Conservation (phyloP, 2,329 filamentous ascomycete species). For the Tolypocladium amazonense region DNA sequence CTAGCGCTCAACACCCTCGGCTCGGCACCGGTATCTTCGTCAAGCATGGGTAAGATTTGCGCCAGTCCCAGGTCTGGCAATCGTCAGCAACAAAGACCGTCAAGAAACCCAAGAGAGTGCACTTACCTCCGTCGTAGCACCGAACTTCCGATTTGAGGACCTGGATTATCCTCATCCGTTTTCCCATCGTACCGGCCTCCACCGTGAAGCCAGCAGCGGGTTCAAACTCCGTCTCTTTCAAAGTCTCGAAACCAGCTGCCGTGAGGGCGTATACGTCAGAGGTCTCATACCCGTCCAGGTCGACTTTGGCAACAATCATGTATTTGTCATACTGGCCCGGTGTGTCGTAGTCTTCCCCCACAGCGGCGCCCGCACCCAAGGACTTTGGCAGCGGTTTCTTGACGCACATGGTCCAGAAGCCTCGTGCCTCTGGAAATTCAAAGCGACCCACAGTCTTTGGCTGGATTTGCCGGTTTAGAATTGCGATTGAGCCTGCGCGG, state of each 20-base stretch:
- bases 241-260: slow-evolving; percentile 61
- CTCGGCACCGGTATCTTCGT: slow-evolving; percentile 79
- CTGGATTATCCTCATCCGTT: slow-evolving; percentile 73
- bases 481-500: slow-evolving; percentile 58
- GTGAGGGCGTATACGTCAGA: slow-evolving; percentile 71
- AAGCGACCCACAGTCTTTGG: slow-evolving; percentile 61
- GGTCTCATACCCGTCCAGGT: slow-evolving; percentile 58
- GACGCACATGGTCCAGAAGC: slow-evolving; percentile 71
- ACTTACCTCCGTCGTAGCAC: slow-evolving; percentile 78
- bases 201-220: slow-evolving; percentile 78
- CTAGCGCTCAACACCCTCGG: slow-evolving; percentile 69
- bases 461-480: slow-evolving; percentile 69
- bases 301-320: slow-evolving; percentile 70
- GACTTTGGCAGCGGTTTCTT: slow-evolving; percentile 56
- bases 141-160: slow-evolving; percentile 78
- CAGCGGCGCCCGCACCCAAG: slow-evolving; percentile 36
- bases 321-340: slow-evolving; percentile 63
- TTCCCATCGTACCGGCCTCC: slow-evolving; percentile 74
- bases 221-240: slow-evolving; percentile 83
- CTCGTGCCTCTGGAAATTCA: slow-evolving; percentile 61
- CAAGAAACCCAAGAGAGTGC: slow-evolving; percentile 7
- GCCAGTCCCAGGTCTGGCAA: slow-evolving; percentile 68
- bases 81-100: slow-evolving; percentile 6
- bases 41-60: slow-evolving; percentile 86
- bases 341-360: slow-evolving; percentile 43